Evolutionary conservation across 176 grass and related monocot species (phyloP).

Genomic region (Secale cereale): DNA sequence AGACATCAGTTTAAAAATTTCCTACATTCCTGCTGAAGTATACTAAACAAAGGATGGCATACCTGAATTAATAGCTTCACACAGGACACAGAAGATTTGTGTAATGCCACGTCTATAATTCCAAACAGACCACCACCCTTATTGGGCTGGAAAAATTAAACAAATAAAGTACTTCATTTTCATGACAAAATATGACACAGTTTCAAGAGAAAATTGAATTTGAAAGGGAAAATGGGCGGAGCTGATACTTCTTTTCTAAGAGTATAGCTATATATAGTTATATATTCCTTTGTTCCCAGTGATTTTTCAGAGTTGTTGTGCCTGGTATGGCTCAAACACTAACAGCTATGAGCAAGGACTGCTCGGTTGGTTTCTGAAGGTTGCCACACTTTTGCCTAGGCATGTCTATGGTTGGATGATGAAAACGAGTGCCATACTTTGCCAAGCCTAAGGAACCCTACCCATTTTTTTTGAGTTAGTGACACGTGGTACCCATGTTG

Average conservation of each 20-base stretch:
- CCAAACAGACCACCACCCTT: neutral
- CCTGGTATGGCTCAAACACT: neutral
- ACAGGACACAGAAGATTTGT: neutral
- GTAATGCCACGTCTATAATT: constrained; percentile 3
- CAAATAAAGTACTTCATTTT: neutral
- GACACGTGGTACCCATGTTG: neutral
- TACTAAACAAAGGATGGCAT: no score
- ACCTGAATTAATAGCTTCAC: no score
- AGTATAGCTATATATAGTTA: neutral
- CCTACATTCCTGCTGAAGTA: no score
- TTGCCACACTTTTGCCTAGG: neutral
- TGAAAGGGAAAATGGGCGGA: neutral
- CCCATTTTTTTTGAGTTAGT: neutral
- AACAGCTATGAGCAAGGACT: neutral
- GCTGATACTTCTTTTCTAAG: neutral
- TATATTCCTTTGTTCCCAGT: neutral
- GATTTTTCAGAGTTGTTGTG: neutral
- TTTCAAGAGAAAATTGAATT: neutral
- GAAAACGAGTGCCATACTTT: neutral
- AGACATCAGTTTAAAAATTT: no score
- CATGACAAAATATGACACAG: neutral
- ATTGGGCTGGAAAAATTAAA: neutral
- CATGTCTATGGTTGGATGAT: neutral
- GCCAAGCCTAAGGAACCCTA: neutral
- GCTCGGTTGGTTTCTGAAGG: neutral